Evolutionary conservation across 257 asterid genomes (phyloP).

Genomic region (Apocynum venetum): DNA sequence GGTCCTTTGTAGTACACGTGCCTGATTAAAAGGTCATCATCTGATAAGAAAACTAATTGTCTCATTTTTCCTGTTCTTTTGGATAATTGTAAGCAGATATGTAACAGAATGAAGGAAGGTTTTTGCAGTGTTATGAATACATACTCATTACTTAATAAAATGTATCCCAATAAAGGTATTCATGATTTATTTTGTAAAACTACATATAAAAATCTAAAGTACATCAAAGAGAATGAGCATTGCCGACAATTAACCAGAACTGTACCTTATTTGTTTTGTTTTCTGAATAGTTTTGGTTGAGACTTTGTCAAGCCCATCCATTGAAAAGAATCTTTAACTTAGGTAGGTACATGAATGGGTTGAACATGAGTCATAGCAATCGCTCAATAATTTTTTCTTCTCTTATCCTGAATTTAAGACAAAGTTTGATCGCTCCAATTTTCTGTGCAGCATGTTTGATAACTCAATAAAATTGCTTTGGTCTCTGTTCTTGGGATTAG

Average conservation of each 20-base stretch:
- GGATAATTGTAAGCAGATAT: neutral
- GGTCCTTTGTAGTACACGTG: slow-evolving; percentile 70
- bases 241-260: neutral
- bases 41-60: neutral
- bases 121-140: neutral
- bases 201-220: neutral
- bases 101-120: neutral
- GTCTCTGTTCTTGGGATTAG: neutral
- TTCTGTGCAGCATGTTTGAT: neutral
- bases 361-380: neutral
- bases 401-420: neutral
- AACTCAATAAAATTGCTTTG: neutral
- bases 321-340: neutral
- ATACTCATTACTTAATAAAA: neutral
- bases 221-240: neutral
- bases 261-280: neutral
- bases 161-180: neutral
- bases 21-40: slow-evolving; percentile 39
- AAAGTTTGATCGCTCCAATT: neutral
- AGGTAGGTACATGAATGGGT: neutral
- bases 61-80: neutral
- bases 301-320: neutral
- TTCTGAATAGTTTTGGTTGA: neutral
- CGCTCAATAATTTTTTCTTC: neutral
- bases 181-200: neutral